Base-by-base conservation (phyloP, 2,329 filamentous ascomycete genomes). In the Aspergillus fructus region DNA sequence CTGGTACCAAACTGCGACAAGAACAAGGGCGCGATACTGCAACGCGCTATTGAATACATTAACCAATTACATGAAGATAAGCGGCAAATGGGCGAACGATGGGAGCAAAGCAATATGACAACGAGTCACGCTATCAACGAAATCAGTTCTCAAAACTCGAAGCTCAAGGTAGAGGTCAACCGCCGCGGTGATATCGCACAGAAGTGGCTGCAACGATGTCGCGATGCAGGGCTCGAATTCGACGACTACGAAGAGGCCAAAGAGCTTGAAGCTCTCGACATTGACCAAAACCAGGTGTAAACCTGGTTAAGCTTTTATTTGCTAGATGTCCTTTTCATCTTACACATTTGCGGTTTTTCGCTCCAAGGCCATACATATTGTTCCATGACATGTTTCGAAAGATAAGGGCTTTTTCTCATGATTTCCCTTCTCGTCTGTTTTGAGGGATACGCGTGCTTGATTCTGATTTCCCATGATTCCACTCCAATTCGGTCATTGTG, bases 1-100 rank as follows among this genome's bases (percentile, higher is more conserved):
- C 96, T 99, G 64, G 94, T 99, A 0, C 94, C 94, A 0, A 92
- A 92, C 13, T 97, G 93, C 69, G 94, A 99, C 77, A 99, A 97
- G 82, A 97, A 99, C 81, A 99, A 99, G 77, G 94, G 94, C 0
- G 96, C 92, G 2, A 97, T 99, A 63, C 81, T 99, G 39, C 90
- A 96, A 71, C 90, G 93, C 34, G 92, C 94, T 0, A 93, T 97
- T 9, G 88, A 91, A 62, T 97, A 96, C 78, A 97, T 99, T 71
- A 89, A 87, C 11, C 92, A 97, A 70, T 84, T 99, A 15, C 74
- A 78, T 45, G 75, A 76, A 24, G 78, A 80, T 42, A 76, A 76
- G 58, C 76, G 76, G 58, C 66, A 67, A n/a, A 74, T 76, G 62
- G 66, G 66, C 40, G 72, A 74, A 43, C 71, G 75, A 19, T 78